Base-by-base conservation (phyloP, 1,284 basidiomycete species). In the Boletus austroedulis region DNA sequence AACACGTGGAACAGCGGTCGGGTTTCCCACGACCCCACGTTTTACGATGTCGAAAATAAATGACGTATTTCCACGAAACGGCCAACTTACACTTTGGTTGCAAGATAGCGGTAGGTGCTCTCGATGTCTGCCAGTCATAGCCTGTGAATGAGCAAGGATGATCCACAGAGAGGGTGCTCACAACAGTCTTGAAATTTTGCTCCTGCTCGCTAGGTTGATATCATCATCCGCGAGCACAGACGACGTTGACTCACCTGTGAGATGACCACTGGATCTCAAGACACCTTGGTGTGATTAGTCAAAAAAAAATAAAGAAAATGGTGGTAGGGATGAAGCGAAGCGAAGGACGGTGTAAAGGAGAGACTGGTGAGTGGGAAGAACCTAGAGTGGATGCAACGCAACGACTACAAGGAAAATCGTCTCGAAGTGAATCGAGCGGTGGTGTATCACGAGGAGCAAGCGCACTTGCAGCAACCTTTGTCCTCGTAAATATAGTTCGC, bases 1-100 rank as follows among this genome's bases (percentile, higher is more conserved):
- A 51, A 48, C 63, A 67, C 61, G 67, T 64, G 66, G 53, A 46
- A 29, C 52, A 55, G 57, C 69, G 67, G 56, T 55, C 14, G 41
- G 24, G 46, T 62, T 75, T 77, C 79, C 73, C 80, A 79, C 80
- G 76, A 65, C 73, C 72, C 80, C 83, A 84, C 83, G 84, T 85
- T 86, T 77, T 71, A 66, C 82, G 75, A 74, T 75, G 78, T 78
- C 74, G 71, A 73, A 71, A 57, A 57, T 46, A 52, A 60, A 66
- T 76, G 71, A 72, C 72, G 73, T 74, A 67, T 60, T 64, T 50
- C 17, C n/a, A 49, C 31, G 51, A 40, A 44, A 28, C 19, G 23
- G 55, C 45, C 52, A 28, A 71, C 73, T 73, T 61, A 70, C 70
- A 36, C 50, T 65, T 41, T 26, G 23, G 41, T 45, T 50, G 45